phyloP scores from a whole-genome alignment of 371 early-diverging fungal species.

The Mortierella sp. region DNA sequence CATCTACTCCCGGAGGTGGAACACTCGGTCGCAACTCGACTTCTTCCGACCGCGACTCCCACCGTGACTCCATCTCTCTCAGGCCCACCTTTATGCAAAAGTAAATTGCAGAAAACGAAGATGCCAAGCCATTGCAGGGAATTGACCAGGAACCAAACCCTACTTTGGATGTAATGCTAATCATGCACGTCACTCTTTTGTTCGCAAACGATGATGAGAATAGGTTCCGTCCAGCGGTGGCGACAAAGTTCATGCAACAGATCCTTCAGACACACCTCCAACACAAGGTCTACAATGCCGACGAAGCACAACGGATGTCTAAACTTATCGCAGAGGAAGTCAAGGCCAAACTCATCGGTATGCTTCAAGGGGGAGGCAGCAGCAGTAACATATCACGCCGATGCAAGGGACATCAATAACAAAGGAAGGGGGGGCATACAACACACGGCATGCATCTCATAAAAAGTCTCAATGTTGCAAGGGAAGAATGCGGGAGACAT shows the following conservation, averaged over 20 bases:
- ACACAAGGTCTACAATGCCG: slow-evolving; percentile 67
- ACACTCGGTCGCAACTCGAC: slow-evolving; percentile 24
- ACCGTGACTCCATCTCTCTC: slow-evolving; percentile 49
- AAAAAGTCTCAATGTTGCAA: no score
- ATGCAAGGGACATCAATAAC: no score
- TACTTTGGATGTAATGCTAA: not conserved
- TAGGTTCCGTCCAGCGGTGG: slow-evolving; percentile 73
- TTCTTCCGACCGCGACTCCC: slow-evolving; percentile 41
- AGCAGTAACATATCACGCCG: no score
- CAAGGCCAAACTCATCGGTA: slow-evolving; percentile 74
- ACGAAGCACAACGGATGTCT: slow-evolving; percentile 67
- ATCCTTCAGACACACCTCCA: slow-evolving; percentile 66
- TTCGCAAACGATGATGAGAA: not conserved
- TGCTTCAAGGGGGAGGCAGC: not conserved
- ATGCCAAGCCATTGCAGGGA: not conserved
- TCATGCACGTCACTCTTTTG: not conserved
- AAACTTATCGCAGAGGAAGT: slow-evolving; percentile 76
- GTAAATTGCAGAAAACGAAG: slow-evolving; percentile 11
- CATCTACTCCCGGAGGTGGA: not conserved
- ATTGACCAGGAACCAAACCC: not conserved
- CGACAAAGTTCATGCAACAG: slow-evolving; percentile 68
- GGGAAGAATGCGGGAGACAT: no score
- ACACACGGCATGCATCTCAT: no score
- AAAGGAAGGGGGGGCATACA: no score
- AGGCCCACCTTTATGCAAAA: slow-evolving; percentile 58